Evolutionary conservation across 768 basidiomycete species (phyloP).

Genomic region (Psilocybe subaeruginosa): DNA sequence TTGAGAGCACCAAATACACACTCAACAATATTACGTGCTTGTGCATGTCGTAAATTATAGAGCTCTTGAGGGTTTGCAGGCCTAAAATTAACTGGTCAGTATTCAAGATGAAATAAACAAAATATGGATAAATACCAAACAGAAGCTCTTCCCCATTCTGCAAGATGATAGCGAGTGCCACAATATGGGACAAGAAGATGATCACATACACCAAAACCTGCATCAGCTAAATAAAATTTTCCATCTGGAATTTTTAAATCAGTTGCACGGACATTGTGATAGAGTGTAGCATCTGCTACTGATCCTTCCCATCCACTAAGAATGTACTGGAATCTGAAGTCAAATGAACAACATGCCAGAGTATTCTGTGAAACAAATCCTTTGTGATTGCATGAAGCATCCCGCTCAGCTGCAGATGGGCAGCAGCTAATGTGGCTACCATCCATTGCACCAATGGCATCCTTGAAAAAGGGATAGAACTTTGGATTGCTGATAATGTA

Average conservation of each 20-base stretch:
- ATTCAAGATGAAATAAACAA: too few relatives aligned
- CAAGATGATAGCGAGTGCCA: constrained; percentile 38
- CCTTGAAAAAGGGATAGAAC: constrained; percentile 30
- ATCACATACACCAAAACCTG: constrained; percentile 33
- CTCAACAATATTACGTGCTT: constrained; percentile 37
- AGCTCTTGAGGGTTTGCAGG: constrained; percentile 34
- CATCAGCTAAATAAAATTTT: constrained; percentile 7
- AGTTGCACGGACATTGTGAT: constrained; percentile 25
- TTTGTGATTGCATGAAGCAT: constrained; percentile 26
- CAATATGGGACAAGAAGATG: constrained; percentile 39
- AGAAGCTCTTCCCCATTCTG: constrained; percentile 34
- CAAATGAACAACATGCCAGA: not conserved
- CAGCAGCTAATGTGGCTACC: constrained; percentile 21
- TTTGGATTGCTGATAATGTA: constrained; percentile 14
- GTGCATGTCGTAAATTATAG: constrained; percentile 38
- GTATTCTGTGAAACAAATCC: constrained; percentile 5
- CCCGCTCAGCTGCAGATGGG: constrained; percentile 19
- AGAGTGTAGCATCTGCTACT: constrained; percentile 31
- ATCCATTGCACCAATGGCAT: constrained; percentile 15
- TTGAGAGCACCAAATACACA: constrained; percentile 32
- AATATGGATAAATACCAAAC: constrained; percentile 11
- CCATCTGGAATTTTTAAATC: constrained; percentile 34
- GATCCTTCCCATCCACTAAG: constrained; percentile 17
- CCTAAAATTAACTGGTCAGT: constrained; percentile 15
- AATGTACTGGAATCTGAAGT: constrained; percentile 9